These are phyloP conservation scores for Ganoderma multipileum DNA, from an alignment of 1,284 basidiomycete species.

Conservation along the genomic window DNA sequence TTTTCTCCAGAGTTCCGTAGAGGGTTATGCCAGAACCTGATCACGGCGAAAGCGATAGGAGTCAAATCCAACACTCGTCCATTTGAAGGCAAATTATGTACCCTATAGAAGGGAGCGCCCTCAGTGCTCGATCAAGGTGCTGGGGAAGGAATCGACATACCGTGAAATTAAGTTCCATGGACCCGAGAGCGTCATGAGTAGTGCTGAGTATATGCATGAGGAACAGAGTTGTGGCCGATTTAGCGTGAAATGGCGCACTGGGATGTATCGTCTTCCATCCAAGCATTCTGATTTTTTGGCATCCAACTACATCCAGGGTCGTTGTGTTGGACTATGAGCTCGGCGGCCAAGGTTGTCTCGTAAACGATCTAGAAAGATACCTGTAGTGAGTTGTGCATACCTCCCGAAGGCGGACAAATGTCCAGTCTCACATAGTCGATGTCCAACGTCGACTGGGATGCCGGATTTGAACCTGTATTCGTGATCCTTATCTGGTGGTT, in stretches of 20 bases:
- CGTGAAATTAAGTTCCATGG: conserved; percentile 30
- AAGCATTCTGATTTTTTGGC: conserved; percentile 8
- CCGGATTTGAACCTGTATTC: conserved; percentile 22
- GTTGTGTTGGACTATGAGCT: conserved; percentile 12
- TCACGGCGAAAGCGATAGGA: background rate
- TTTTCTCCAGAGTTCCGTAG: conserved; percentile 21
- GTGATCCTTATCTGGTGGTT: conserved; percentile 31
- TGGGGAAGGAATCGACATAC: conserved; percentile 15
- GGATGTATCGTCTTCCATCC: conserved; percentile 10
- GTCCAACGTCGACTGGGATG: conserved; percentile 20
- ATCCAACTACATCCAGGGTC: conserved; percentile 23
- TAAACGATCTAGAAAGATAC: conserved; percentile 22
- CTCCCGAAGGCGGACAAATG: background rate
- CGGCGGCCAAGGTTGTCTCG: conserved; percentile 13
- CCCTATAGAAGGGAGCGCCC: background rate
- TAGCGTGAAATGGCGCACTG: conserved; percentile 7
- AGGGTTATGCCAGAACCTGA: conserved; percentile 27
- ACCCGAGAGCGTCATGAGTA: conserved; percentile 17
- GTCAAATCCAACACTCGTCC: background rate
- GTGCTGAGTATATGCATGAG: conserved; percentile 11
- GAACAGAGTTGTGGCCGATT: background rate
- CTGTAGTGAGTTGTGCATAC: background rate
- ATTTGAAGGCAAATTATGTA: background rate
- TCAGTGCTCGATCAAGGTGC: background rate
- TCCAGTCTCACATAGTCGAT: conserved; percentile 23